Conservation (phyloP, 768 basidiomycete species). For the Leucocoprinus sp. region DNA sequence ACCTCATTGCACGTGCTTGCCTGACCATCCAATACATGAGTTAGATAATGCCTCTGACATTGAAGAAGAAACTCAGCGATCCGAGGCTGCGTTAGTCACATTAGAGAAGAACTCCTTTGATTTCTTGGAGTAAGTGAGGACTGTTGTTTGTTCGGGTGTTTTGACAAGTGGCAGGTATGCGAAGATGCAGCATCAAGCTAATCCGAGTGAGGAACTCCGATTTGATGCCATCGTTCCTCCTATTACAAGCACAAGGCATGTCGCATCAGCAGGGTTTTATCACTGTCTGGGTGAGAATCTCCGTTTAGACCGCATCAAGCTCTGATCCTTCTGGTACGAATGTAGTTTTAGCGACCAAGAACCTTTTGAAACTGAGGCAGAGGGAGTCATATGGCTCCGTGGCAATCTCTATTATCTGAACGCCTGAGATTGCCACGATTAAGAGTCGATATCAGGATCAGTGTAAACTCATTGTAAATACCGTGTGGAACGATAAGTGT, state of each 20-base stretch:
- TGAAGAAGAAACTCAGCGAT: slow-evolving; percentile 40
- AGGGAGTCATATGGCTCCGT: slow-evolving; percentile 50
- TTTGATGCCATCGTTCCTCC: slow-evolving; percentile 65
- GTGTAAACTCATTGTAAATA: neutral
- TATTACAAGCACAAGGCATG: slow-evolving; percentile 59
- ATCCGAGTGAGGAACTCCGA: slow-evolving; percentile 41
- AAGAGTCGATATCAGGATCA: too few species aligned
- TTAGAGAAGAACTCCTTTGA: slow-evolving; percentile 74
- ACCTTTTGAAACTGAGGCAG: slow-evolving; percentile 57
- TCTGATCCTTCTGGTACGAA: slow-evolving; percentile 12
- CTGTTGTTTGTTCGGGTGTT: neutral
- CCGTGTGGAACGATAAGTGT: neutral
- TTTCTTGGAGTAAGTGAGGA: slow-evolving; percentile 59
- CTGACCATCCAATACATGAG: slow-evolving; percentile 12
- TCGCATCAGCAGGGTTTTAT: slow-evolving; percentile 78
- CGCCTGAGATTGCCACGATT: neutral
- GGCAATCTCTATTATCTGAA: slow-evolving; percentile 26
- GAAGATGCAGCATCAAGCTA: slow-evolving; percentile 63
- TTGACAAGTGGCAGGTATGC: slow-evolving; percentile 45
- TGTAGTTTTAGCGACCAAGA: slow-evolving; percentile 71
- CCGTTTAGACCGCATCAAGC: neutral
- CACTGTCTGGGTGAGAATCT: slow-evolving; percentile 64
- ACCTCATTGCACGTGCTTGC: neutral
- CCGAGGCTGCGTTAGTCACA: slow-evolving; percentile 46
- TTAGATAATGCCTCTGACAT: slow-evolving; percentile 13